These are phyloP conservation scores for Naumovozyma dairenensis DNA, from an alignment of 805 yeast species.

Conservation along the genomic window DNA sequence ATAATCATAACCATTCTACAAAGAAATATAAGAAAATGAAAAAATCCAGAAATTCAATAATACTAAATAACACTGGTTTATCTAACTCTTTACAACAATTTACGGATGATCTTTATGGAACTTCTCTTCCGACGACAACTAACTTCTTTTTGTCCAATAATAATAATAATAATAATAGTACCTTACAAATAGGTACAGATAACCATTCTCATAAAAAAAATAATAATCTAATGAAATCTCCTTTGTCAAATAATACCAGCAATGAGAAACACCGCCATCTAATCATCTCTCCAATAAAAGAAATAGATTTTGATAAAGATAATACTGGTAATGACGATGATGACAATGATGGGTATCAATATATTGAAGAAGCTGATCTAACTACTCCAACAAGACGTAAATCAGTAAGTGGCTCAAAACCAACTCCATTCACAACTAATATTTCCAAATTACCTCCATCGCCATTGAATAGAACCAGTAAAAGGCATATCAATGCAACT, in stretches of 20 bases:
- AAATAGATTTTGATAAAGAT: no score
- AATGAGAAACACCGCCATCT: no score
- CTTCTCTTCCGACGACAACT: slow-evolving; percentile 7
- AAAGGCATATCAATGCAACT: slow-evolving; percentile 19
- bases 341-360: slow-evolving; percentile 2
- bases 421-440: not conserved
- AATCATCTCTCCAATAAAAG: no score
- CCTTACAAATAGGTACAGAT: slow-evolving; percentile 1
- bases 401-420: slow-evolving; percentile 10
- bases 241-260: slow-evolving; percentile 7
- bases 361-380: slow-evolving; percentile 4
- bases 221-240: slow-evolving; percentile 5
- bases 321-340: slow-evolving; percentile 2
- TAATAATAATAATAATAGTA: not conserved
- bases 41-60: slow-evolving; percentile 22
- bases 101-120: slow-evolving; percentile 30
- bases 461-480: slow-evolving; percentile 6
- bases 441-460: not conserved
- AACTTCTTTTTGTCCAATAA: slow-evolving; percentile 3
- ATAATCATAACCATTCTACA: slow-evolving; percentile 5
- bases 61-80: slow-evolving; percentile 23
- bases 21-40: slow-evolving; percentile 20
- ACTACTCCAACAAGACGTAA: slow-evolving; percentile 20
- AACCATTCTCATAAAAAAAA: slow-evolving; percentile 2
- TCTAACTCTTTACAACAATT: slow-evolving; percentile 28